Conservation (phyloP, 441 rosid species). For the Lepidium campestre region DNA sequence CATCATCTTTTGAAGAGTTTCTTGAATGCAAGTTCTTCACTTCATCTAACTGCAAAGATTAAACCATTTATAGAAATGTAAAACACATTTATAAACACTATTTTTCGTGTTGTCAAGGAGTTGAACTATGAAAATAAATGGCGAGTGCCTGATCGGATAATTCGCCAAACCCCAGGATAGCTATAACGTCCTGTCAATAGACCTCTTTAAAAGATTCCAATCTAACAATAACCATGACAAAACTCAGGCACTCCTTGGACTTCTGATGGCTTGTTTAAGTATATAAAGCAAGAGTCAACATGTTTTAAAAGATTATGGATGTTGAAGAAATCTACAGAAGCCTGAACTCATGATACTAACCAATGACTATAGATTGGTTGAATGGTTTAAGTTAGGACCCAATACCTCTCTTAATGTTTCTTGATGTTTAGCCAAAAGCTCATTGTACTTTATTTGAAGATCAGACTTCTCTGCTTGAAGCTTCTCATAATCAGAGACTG, state of each 20-base stretch:
- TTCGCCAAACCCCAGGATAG: no score
- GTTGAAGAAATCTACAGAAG: background rate
- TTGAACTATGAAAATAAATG: no score
- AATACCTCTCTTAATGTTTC: constrained; percentile 65
- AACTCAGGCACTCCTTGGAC: background rate
- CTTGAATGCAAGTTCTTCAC: constrained; percentile 23
- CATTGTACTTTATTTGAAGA: constrained; percentile 58
- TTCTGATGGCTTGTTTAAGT: background rate
- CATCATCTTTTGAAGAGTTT: constrained; percentile 21
- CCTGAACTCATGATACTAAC: background rate
- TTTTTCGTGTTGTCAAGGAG: no score
- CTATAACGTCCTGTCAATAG: no score
- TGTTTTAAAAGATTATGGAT: background rate
- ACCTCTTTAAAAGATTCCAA: no score
- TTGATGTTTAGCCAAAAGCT: constrained; percentile 59
- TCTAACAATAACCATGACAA: background rate
- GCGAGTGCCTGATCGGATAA: no score
- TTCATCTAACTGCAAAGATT: constrained; percentile 20
- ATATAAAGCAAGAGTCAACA: background rate
- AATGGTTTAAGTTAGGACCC: background rate
- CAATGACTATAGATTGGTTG: background rate
- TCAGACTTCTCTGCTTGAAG: constrained; percentile 73
- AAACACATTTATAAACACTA: background rate
- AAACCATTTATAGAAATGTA: background rate
- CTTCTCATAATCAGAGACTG: constrained; percentile 65